Evolutionary conservation across 306 rosid genomes (phyloP).

Genomic region (Pyrus betulifolia): DNA sequence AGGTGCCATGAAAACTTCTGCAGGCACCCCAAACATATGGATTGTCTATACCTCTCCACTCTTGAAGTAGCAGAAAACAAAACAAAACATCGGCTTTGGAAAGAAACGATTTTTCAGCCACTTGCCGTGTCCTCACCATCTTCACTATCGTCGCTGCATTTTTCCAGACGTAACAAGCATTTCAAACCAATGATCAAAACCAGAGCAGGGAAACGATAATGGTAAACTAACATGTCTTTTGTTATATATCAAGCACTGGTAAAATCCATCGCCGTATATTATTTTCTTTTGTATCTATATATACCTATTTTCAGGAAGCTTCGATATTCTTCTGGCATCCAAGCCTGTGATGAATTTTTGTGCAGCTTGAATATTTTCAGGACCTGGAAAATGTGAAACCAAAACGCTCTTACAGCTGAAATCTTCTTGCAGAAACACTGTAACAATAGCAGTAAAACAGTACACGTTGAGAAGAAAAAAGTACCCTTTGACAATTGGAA

Average conservation of each 20-base stretch:
- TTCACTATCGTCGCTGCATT: slow-evolving; percentile 76
- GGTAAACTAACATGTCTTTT: not conserved
- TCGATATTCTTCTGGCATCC: slow-evolving; percentile 88
- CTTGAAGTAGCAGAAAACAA: not conserved
- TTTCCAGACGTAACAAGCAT: not conserved
- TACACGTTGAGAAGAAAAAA: slow-evolving; percentile 6
- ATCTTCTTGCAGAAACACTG: not conserved
- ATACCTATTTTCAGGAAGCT: slow-evolving; percentile 76
- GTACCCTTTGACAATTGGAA: slow-evolving; percentile 78
- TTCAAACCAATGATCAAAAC: not conserved
- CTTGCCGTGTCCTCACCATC: slow-evolving; percentile 54
- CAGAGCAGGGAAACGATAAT: not conserved
- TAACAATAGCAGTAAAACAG: not conserved
- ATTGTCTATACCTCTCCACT: not conserved
- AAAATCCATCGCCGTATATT: not conserved
- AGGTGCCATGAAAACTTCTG: not conserved
- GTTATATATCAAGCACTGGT: not conserved
- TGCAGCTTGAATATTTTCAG: slow-evolving; percentile 77
- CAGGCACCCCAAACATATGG: not conserved
- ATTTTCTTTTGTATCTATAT: not conserved
- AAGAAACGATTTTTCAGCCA: slow-evolving; percentile 26
- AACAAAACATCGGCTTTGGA: not conserved
- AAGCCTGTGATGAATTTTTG: slow-evolving; percentile 90
- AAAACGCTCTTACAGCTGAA: slow-evolving; percentile 2
- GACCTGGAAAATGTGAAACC: slow-evolving; percentile 43